phyloP scores from a whole-genome alignment of 2,329 filamentous ascomycete genomes.

The Pseudogymnoascus sp. region DNA sequence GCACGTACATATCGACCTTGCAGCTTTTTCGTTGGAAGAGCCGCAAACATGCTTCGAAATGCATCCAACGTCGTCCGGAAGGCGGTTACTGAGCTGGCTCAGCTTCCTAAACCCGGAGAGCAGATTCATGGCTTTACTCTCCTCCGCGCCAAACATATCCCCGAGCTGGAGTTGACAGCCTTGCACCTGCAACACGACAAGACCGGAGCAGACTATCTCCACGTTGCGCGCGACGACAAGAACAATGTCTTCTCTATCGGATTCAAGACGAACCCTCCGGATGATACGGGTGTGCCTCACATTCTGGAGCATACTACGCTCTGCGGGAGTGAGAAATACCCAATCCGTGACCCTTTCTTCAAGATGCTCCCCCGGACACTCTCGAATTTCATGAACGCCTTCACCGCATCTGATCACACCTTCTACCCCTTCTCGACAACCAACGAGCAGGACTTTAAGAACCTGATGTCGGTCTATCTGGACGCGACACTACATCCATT shows the following conservation, averaged over 20 bases:
- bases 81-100: constrained; percentile 69
- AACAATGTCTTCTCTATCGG: constrained; percentile 99
- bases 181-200: constrained; percentile 88
- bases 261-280: constrained; percentile 97
- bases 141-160: constrained; percentile 81
- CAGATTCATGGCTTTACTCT: constrained; percentile 92
- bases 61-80: constrained; percentile 45
- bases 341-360: constrained; percentile 98
- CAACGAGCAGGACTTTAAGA: constrained; percentile 90
- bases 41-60: constrained; percentile 45
- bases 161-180: constrained; percentile 87
- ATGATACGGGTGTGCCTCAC: constrained; percentile 92
- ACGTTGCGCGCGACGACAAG: constrained; percentile 88
- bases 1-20: constrained; percentile 4
- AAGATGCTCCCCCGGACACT: constrained; percentile 97
- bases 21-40: constrained; percentile 6
- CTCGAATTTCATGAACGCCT: constrained; percentile 99
- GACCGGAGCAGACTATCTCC: constrained; percentile 91
- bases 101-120: constrained; percentile 72
- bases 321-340: constrained; percentile 91
- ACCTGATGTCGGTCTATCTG: constrained; percentile 92
- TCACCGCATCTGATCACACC: constrained; percentile 92
- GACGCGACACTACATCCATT: constrained; percentile 89
- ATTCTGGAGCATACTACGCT: constrained; percentile 96
- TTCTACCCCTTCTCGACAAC: constrained; percentile 98